phyloP scores from a whole-genome alignment of 106 monocot species.

The Triglochin maritima region DNA sequence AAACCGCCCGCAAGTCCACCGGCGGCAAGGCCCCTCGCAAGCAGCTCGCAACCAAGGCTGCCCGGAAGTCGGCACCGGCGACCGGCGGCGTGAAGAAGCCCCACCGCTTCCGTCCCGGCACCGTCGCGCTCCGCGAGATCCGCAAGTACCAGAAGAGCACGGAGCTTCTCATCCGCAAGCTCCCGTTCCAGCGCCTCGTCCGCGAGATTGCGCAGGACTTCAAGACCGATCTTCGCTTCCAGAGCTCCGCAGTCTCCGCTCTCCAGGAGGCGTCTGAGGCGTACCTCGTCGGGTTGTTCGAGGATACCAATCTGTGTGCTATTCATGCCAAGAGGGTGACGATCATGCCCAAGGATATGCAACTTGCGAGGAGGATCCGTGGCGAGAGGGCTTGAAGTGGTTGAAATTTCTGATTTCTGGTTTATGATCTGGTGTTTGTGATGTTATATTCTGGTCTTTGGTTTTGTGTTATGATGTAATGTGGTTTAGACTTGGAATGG shows the following conservation, averaged over 20 bases:
- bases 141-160: too few species aligned
- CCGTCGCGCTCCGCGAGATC: too few species aligned
- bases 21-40: too few species aligned
- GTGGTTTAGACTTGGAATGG: background rate
- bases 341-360: too few species aligned
- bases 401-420: background rate
- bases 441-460: background rate
- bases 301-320: background rate
- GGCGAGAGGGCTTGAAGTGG: background rate
- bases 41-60: too few species aligned
- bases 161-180: background rate
- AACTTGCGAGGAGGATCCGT: background rate
- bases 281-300: background rate
- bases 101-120: too few species aligned
- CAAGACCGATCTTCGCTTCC: slow-evolving; percentile 1
- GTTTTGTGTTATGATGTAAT: background rate
- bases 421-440: background rate
- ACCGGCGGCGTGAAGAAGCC: background rate
- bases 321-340: background rate
- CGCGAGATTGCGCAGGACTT: slow-evolving; percentile 5
- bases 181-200: slow-evolving; percentile 1
- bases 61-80: background rate
- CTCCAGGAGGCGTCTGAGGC: slow-evolving; percentile 1
- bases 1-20: background rate
- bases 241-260: background rate